phyloP scores from a whole-genome alignment of 306 rosid species.

The Sphenostylis stenocarpa region DNA sequence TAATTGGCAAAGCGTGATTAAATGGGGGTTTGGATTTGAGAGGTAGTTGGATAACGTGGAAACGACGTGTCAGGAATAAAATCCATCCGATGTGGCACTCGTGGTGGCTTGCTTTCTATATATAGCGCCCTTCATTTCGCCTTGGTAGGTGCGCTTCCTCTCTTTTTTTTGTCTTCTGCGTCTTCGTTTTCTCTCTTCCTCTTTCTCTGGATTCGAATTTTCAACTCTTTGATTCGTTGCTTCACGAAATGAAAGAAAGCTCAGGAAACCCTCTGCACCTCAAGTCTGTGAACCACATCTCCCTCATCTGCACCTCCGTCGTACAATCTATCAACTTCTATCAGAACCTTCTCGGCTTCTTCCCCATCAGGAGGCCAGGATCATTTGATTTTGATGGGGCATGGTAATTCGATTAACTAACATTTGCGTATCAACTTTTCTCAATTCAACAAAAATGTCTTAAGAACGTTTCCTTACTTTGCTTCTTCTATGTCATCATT shows the following conservation, averaged over 20 bases:
- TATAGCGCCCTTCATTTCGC: neutral
- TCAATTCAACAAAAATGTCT: neutral
- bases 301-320: slow-evolving; percentile 65
- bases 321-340: slow-evolving; percentile 71
- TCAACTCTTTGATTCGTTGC: neutral
- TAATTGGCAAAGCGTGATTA: no score
- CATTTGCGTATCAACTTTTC: neutral
- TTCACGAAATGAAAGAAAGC: slow-evolving; percentile 58
- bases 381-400: slow-evolving; percentile 87
- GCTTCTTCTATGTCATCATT: neutral
- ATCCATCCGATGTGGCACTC: slow-evolving; percentile 21
- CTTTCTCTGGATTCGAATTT: neutral
- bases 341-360: slow-evolving; percentile 77
- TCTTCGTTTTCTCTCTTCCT: neutral
- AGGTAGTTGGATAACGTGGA: slow-evolving; percentile 4
- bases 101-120: slow-evolving; percentile 18
- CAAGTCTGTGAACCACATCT: slow-evolving; percentile 85
- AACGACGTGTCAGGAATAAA: slow-evolving; percentile 28
- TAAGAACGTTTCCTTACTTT: neutral
- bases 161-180: neutral
- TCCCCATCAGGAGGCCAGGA: slow-evolving; percentile 85
- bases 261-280: slow-evolving; percentile 78
- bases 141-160: neutral
- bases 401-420: slow-evolving; percentile 46
- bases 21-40: no score